Base-by-base conservation (phyloP, 1,139 yeast genomes). In the Suhomyces bolitotheri region DNA sequence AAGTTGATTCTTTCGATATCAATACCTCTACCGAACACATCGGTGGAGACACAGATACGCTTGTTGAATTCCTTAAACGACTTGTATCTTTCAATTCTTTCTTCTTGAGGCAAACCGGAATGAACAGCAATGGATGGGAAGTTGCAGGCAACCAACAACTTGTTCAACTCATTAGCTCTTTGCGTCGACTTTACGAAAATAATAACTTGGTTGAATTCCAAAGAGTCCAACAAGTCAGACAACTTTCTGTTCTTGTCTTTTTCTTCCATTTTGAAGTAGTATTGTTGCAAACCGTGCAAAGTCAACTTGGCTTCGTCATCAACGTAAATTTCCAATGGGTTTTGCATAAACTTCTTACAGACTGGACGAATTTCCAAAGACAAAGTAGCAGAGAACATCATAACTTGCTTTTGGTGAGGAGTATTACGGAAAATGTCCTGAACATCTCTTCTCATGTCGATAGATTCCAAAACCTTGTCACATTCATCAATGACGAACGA, bases 1-100 rank as follows among this genome's bases (percentile, higher is more conserved):
- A 92, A 73, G 71, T 92, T 92, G 69, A 92, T 90, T 73, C 98
- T 89, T 76, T 92, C 98, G 52, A 92, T 90, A 78, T 92, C 98
- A 57, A 92, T 92, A 75, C 98, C 98, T 77, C 98, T 90, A 59
- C 98, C 98, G 54, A 92, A 92, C 40, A 92, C 97, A 70, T 92
- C 98, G 43, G 98, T 92, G 43, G 97, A 82, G 37, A 92, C 97
- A 76, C 97, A 92, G 59, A 92, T 92, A 73, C 98, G 90, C 75
- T 89, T 90, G 78, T 90, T 90, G 74, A 92, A 92, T 68, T 92
- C 98, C 72, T 92, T 92, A 77, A 92, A 92, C 45, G 88, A 82
- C 71, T 85, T 89, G 76, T 92, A 92, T 64, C 96, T 82, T 44
- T 88, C 95, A 60, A 94, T 92, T 78, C 98, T 90, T 72, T 92